Evolutionary conservation across 176 grass and related monocot species (phyloP).

Genomic region (Melocanna baccifera): DNA sequence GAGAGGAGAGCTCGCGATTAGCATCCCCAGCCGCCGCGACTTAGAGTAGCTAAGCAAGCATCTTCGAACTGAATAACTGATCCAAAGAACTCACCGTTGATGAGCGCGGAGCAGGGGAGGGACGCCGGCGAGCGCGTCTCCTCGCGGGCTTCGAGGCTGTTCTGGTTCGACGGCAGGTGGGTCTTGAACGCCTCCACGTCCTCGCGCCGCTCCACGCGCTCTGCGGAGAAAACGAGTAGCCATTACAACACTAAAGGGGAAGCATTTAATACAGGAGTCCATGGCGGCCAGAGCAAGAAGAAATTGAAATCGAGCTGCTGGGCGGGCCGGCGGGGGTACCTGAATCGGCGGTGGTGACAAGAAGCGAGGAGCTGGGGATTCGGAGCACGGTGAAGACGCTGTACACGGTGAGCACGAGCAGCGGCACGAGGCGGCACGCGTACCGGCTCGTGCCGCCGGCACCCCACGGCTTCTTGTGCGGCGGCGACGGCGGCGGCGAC

Average conservation of each 20-base stretch:
- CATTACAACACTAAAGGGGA: conserved; percentile 8
- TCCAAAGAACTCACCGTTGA: conserved; percentile 55
- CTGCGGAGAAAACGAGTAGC: conserved; percentile 17
- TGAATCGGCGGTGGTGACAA: conserved; percentile 57
- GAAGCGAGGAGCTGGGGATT: conserved; percentile 55
- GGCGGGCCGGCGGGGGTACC: conserved; percentile 13
- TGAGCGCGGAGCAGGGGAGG: conserved; percentile 67
- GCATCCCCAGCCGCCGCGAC: not conserved
- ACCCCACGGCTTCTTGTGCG: conserved; percentile 41
- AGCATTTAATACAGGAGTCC: not conserved
- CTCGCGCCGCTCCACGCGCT: conserved; percentile 46
- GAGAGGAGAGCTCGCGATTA: not conserved
- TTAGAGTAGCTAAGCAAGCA: not conserved
- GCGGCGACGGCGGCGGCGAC: conserved; percentile 52
- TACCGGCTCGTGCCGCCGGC: conserved; percentile 32
- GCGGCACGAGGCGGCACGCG: conserved; percentile 48
- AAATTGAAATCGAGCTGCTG: not conserved
- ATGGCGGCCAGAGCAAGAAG: not conserved
- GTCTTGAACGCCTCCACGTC: conserved; percentile 76
- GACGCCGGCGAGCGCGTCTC: conserved; percentile 63
- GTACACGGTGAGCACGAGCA: conserved; percentile 68
- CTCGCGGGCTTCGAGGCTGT: conserved; percentile 56
- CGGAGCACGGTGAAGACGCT: conserved; percentile 54
- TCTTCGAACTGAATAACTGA: not conserved
- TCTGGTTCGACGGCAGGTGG: conserved; percentile 62